A percentile compares a stretch with the other conserved stretches of the same genome.
These are phyloP conservation scores for Tephrocybe sp. DNA, from an alignment of 768 basidiomycete genomes.

Conservation along the genomic window DNA sequence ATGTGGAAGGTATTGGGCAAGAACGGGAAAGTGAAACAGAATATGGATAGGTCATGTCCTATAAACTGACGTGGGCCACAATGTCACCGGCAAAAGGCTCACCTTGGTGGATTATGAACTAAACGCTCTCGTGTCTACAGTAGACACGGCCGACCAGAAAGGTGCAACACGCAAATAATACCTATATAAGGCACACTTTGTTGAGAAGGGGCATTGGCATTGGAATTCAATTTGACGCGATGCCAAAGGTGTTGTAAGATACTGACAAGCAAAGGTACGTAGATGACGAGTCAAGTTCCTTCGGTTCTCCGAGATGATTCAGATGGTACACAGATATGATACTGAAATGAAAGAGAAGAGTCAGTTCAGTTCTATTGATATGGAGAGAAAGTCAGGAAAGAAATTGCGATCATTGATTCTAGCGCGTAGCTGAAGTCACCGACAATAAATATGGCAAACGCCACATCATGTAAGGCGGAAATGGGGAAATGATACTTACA, in stretches of 20 bases:
- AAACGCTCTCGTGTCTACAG: too few relatives aligned
- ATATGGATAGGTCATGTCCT: too few relatives aligned
- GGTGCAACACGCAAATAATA: not conserved
- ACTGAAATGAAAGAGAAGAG: not conserved
- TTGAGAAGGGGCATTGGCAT: conserved; percentile 8
- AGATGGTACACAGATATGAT: not conserved
- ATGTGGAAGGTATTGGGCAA: too few relatives aligned
- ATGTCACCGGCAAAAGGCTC: too few relatives aligned
- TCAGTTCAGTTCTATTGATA: conserved; percentile 1
- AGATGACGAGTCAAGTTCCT: conserved; percentile 1
- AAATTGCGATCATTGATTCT: conserved; percentile 46
- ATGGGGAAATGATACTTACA: conserved; percentile 24
- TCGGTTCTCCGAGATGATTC: too few relatives aligned
- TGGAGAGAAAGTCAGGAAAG: conserved; percentile 38
- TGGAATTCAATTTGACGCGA: conserved; percentile 9
- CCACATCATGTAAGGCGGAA: conserved; percentile 44
- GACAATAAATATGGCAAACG: conserved; percentile 69
- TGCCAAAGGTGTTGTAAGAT: conserved; percentile 6
- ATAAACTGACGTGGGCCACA: too few relatives aligned
- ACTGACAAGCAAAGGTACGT: conserved; percentile 17
- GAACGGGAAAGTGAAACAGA: too few relatives aligned
- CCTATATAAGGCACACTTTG: conserved; percentile 13
- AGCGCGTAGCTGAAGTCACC: conserved; percentile 38
- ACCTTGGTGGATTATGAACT: too few relatives aligned
- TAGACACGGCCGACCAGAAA: not conserved